Base-by-base conservation (phyloP, 192 early-diverging fungal species). In the Neocallimastix lanati region DNA sequence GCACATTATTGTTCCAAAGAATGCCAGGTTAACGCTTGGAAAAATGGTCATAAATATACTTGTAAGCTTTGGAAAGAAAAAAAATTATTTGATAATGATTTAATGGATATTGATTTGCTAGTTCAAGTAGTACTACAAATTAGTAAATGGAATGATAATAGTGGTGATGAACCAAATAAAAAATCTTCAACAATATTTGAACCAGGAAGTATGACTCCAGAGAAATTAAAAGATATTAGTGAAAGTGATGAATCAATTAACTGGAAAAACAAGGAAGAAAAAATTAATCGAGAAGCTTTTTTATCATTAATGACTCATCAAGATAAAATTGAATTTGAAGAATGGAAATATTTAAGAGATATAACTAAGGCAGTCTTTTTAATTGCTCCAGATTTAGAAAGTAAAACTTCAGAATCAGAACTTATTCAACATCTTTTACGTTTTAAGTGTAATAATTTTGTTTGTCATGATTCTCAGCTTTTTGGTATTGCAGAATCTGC, bases 381-480 rank as follows among this genome's bases (percentile, higher is more conserved):
- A 67, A 67, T 67, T 11, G 25, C 9, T 27, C 50, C 50, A 2
- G 50, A 67, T 27, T 21, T 67, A n/a, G 25, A 67, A 21, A 11
- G 1, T 0, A 67, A 67, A 9, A 67, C 25, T 67, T n/a, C 50
- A 0, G 25, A 67, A 67, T 67, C 50, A 9, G 80, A 84, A 13
- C 77, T 90, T 25, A 79, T 90, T n/a, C 82, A 82, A 29, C 88
- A 85, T 78, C 83, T 93, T 2, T 85, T 83, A 76, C 83, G 84
- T 77, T 93, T 92, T 80, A 84, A 86, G 28, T 90, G 86, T 81
- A 93, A 93, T 83, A 93, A 92, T 78, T 91, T 91, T 78, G 82
- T 83, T 0, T 83, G 90, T 29, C 82, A 89, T 37, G 91, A 92
- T 79, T 76, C 82, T 13, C 87, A 93, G 76, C 79, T 92, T 33